These are phyloP conservation scores for Aquilaria sinensis DNA, from an alignment of 345 rosid species.

Conservation along the genomic window DNA sequence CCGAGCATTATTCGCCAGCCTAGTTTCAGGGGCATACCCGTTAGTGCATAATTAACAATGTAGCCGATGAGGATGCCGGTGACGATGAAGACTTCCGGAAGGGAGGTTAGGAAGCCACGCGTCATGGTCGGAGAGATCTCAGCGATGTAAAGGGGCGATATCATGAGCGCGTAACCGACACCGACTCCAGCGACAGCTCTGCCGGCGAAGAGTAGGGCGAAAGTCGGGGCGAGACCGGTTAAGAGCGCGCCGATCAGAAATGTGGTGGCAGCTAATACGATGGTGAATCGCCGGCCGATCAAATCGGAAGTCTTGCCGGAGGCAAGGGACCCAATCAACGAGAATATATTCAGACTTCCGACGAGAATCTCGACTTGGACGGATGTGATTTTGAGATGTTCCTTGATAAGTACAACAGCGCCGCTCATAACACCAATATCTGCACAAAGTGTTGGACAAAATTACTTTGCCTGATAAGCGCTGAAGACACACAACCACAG, in stretches of 20 bases:
- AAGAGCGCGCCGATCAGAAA: conserved; percentile 47
- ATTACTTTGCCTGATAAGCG: not conserved
- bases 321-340: conserved; percentile 46
- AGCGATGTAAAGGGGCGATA: conserved; percentile 44
- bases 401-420: conserved; percentile 46
- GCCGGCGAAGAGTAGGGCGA: conserved; percentile 39
- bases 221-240: conserved; percentile 51
- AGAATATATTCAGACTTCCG: conserved; percentile 43
- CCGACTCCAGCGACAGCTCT: conserved; percentile 52
- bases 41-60: conserved; percentile 31
- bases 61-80: conserved; percentile 44
- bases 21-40: conserved; percentile 26
- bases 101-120: conserved; percentile 51
- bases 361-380: conserved; percentile 47
- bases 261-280: conserved; percentile 39
- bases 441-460: conserved; percentile 16
- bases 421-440: conserved; percentile 76
- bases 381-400: conserved; percentile 37
- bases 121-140: conserved; percentile 48
- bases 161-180: conserved; percentile 60
- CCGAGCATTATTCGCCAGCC: conserved; percentile 57
- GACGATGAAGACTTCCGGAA: conserved; percentile 51
- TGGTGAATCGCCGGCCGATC: conserved; percentile 56
- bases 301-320: conserved; percentile 59
- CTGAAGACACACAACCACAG: not conserved